A percentile compares a stretch with the other conserved stretches of the same genome.
Conservation (phyloP, 176 grass and related monocot species). For the Hordeum marinum region DNA sequence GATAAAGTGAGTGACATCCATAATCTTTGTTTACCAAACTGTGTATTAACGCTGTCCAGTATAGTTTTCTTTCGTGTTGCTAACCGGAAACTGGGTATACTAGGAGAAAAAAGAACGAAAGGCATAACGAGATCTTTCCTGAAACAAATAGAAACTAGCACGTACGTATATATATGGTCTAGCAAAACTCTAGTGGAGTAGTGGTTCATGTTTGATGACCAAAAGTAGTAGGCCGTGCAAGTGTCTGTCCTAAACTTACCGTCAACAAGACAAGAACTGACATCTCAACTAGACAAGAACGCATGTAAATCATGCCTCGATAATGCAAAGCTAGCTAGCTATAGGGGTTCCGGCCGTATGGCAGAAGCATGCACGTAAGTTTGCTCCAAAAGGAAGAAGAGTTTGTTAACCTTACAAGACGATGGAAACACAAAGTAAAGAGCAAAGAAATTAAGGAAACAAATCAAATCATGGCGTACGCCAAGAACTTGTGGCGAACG, state of each 20-base stretch:
- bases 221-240: slow-evolving; percentile 42
- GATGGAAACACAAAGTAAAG: neutral
- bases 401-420: slow-evolving; percentile 40
- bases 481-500: slow-evolving; percentile 43
- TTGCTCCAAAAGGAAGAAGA: slow-evolving; percentile 16
- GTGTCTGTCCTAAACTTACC: slow-evolving; percentile 32
- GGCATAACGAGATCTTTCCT: neutral
- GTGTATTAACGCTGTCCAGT: too few relatives aligned
- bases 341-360: neutral
- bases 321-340: slow-evolving; percentile 17
- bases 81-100: neutral
- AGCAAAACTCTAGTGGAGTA: neutral
- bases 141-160: neutral
- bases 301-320: slow-evolving; percentile 33
- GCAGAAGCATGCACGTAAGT: slow-evolving; percentile 41
- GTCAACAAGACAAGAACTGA: slow-evolving; percentile 31
- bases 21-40: too few relatives aligned
- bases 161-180: neutral
- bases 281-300: slow-evolving; percentile 33
- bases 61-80: neutral
- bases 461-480: slow-evolving; percentile 24
- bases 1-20: neutral
- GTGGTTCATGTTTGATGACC: slow-evolving; percentile 15
- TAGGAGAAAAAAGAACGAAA: neutral
- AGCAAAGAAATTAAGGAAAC: neutral